These are phyloP conservation scores for Spirogloea muscicola DNA, from an alignment of 139 green algal genomes.

Conservation along the genomic window DNA sequence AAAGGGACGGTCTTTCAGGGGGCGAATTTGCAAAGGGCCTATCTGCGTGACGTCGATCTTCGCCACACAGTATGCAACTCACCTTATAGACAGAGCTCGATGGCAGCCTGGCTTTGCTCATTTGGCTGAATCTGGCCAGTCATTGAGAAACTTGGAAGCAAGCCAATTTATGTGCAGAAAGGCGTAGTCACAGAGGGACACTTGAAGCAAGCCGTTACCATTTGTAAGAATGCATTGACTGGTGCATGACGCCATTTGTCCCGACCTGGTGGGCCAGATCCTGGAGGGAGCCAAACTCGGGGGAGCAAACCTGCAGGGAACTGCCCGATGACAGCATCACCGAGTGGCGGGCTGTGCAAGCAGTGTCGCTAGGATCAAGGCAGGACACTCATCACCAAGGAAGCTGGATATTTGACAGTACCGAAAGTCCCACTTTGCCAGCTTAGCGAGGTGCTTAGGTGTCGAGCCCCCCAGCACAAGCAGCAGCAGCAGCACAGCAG, in stretches of 20 bases:
- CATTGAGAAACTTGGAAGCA: background rate
- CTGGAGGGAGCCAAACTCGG: conserved; percentile 22
- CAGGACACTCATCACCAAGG: no score
- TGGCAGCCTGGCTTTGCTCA: no score
- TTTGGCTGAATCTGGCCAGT: no score
- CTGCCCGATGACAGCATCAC: no score
- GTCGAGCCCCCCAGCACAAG: no score
- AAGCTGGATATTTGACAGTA: no score
- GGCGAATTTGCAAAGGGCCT: conserved; percentile 27
- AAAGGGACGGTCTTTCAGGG: conserved; percentile 15
- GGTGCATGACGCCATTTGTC: background rate
- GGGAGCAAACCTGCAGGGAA: no score
- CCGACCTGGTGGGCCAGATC: conserved; percentile 7
- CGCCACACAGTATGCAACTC: conserved; percentile 19
- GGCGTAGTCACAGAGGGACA: background rate
- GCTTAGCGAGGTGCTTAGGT: no score
- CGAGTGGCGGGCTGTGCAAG: no score
- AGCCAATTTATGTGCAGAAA: background rate
- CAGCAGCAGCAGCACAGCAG: no score
- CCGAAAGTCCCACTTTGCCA: no score
- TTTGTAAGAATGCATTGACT: background rate
- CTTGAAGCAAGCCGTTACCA: background rate
- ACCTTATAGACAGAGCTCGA: background rate
- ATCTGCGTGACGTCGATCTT: conserved; percentile 32
- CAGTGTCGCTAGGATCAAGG: no score